These are phyloP conservation scores for Ramularia collo-cygni DNA, from an alignment of 2,329 filamentous ascomycete genomes.

Conservation along the genomic window DNA sequence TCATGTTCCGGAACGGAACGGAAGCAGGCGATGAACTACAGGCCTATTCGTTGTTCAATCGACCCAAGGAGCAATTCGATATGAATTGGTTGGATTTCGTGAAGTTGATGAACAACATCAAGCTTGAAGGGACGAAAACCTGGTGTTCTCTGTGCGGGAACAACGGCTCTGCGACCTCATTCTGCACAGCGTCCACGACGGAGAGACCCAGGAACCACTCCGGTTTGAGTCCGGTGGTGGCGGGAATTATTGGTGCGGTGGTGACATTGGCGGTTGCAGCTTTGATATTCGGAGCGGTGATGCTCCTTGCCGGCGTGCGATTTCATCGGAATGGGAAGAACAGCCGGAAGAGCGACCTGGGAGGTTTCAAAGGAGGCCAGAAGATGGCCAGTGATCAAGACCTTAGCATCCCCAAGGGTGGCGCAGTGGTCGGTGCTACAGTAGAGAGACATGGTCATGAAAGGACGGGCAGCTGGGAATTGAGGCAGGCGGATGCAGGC, in stretches of 20 bases:
- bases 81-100: conserved; percentile 48
- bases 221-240: conserved; percentile 36
- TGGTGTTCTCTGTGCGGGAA: conserved; percentile 49
- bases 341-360: conserved; percentile 34
- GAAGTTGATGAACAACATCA: conserved; percentile 37
- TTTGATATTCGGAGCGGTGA: conserved; percentile 35
- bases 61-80: conserved; percentile 38
- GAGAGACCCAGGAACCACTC: not conserved
- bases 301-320: conserved; percentile 42
- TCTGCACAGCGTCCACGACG: conserved; percentile 36
- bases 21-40: conserved; percentile 24
- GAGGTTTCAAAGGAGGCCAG: conserved; percentile 50
- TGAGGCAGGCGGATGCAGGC: conserved; percentile 35
- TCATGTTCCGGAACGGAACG: conserved; percentile 53
- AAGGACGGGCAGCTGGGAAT: conserved; percentile 52
- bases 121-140: conserved; percentile 37
- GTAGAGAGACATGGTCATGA: conserved; percentile 41
- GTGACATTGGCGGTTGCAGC: conserved; percentile 43
- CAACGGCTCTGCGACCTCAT: conserved; percentile 25
- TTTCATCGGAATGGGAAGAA: conserved; percentile 31
- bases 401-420: conserved; percentile 41
- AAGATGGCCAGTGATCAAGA: conserved; percentile 52
- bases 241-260: conserved; percentile 51
- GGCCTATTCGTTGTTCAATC: conserved; percentile 46
- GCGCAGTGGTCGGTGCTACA: conserved; percentile 28